Base-by-base conservation (phyloP, 768 basidiomycete genomes). In the Leccinellum luteum region DNA sequence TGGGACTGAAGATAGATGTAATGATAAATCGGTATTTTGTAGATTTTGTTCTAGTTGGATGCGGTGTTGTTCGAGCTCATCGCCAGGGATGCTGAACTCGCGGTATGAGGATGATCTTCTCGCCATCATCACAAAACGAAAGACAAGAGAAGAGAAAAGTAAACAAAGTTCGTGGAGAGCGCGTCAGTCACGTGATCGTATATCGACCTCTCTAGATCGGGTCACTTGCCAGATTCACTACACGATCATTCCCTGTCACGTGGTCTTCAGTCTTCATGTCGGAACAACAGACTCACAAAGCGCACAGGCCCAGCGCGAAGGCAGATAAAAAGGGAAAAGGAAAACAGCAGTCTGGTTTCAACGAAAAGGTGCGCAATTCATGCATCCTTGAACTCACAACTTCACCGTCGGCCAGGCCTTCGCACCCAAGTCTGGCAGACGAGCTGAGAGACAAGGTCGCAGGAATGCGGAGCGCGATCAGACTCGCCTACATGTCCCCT, bases 401-500 rank as follows among this genome's bases (percentile, higher is more conserved):
- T 27, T 51, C 6, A 13, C 27, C 15, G 1, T 35, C 13, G 49
- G 2, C 14, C 31, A 63, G 94, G 96, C 96, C 2, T 98, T 98
- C 74, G 94, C 94, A 15, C 91, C 89, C 31, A 89, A 83, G 75
- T 97, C 94, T 34, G 96, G 92, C 60, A 85, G 92, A 58, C 80
- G 86, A 52, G 97, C 96, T 43, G 92, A 97, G 66, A 79, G 85
- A 31, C 90, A 95, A 70, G 95, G 91, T 8, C 82, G 96, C 19
- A 81, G 97, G 54, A 94, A 91, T 56, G 94, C 86, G 28, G 97
- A 99, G 69, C 84, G 86, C 54, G 94, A 97, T 70, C 96, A 99
- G 75, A 92, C 92, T 2, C 83, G 94, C 44, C 81, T 99, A 1
- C 97, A 99, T 72, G 97, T 98, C 7, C 97, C 97, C 14, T 83